Conservation (phyloP, 805 yeast genomes). For the Yarrowia keelungensis region DNA sequence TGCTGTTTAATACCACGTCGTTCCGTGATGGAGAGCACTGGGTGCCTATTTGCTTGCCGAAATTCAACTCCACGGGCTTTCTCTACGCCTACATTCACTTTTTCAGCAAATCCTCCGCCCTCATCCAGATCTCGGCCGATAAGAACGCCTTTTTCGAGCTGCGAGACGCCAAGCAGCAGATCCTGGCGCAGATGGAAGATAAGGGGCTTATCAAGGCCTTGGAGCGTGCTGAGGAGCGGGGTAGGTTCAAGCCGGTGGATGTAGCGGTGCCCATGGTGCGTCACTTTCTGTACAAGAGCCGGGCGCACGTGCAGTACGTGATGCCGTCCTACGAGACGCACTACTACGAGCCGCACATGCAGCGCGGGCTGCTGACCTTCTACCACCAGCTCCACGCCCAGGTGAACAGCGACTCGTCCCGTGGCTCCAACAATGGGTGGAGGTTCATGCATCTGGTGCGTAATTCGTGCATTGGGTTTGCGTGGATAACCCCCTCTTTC, state of each 20-base stretch:
- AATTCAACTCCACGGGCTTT: slow-evolving; percentile 88
- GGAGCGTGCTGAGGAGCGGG: slow-evolving; percentile 50
- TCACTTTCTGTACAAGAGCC: slow-evolving; percentile 84
- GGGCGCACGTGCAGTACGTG: slow-evolving; percentile 68
- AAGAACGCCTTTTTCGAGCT: slow-evolving; percentile 80
- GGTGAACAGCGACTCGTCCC: slow-evolving; percentile 42
- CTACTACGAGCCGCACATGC: slow-evolving; percentile 44
- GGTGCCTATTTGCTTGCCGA: slow-evolving; percentile 92
- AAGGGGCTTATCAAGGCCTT: slow-evolving; percentile 53
- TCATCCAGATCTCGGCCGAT: slow-evolving; percentile 67
- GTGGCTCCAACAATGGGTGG: slow-evolving; percentile 45
- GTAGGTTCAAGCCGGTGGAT: slow-evolving; percentile 55
- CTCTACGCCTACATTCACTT: slow-evolving; percentile 79
- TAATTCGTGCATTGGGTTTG: slow-evolving; percentile 52
- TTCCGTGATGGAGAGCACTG: slow-evolving; percentile 72
- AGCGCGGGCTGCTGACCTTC: slow-evolving; percentile 45
- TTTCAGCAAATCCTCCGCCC: slow-evolving; percentile 53
- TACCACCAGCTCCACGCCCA: slow-evolving; percentile 52
- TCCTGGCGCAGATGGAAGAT: slow-evolving; percentile 55
- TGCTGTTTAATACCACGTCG: slow-evolving; percentile 67
- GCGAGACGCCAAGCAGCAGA: slow-evolving; percentile 63
- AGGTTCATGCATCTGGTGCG: slow-evolving; percentile 45
- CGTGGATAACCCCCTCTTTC: slow-evolving; percentile 64
- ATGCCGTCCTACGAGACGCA: slow-evolving; percentile 55
- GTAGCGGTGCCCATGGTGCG: slow-evolving; percentile 64